Evolutionary conservation across 2,329 filamentous ascomycete species (phyloP).

Genomic region (Cordyceps pruinosa): DNA sequence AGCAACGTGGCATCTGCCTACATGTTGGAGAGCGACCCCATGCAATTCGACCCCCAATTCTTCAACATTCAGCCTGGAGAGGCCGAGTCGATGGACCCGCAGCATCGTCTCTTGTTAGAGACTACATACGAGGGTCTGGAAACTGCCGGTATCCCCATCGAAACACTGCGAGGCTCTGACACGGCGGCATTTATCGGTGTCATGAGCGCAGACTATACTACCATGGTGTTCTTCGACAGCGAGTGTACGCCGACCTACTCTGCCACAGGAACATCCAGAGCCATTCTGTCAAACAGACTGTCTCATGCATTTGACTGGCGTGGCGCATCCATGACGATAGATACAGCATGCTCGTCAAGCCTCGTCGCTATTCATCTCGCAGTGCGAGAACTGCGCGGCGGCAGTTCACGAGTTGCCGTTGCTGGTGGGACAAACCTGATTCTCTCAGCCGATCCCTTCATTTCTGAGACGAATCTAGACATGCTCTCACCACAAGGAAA

Average conservation of each 20-base stretch:
- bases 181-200: slow-evolving; percentile 18
- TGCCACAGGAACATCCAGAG: slow-evolving; percentile 15
- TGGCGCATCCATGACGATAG: slow-evolving; percentile 42
- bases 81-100: slow-evolving; percentile 30
- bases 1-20: slow-evolving; percentile 24
- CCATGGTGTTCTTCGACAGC: slow-evolving; percentile 21
- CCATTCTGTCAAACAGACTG: slow-evolving; percentile 36
- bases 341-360: slow-evolving; percentile 44
- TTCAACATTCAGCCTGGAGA: slow-evolving; percentile 39
- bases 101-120: slow-evolving; percentile 26
- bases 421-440: slow-evolving; percentile 21
- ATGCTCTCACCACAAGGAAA: slow-evolving; percentile 41
- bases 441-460: background rate
- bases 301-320: slow-evolving; percentile 46
- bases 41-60: slow-evolving; percentile 38
- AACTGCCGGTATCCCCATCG: slow-evolving; percentile 9
- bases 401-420: slow-evolving; percentile 36
- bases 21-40: slow-evolving; percentile 1
- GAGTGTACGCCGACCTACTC: slow-evolving; percentile 5
- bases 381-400: slow-evolving; percentile 36
- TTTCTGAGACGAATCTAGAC: slow-evolving; percentile 38
- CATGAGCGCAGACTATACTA: slow-evolving; percentile 24
- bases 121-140: slow-evolving; percentile 26
- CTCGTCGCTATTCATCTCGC: slow-evolving; percentile 42
- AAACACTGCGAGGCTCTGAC: slow-evolving; percentile 1